Evolutionary conservation across 495 filamentous ascomycete species (phyloP), one percentile per base, ranked within the genome.

Genomic region (Penicillium bialowiezense): DNA sequence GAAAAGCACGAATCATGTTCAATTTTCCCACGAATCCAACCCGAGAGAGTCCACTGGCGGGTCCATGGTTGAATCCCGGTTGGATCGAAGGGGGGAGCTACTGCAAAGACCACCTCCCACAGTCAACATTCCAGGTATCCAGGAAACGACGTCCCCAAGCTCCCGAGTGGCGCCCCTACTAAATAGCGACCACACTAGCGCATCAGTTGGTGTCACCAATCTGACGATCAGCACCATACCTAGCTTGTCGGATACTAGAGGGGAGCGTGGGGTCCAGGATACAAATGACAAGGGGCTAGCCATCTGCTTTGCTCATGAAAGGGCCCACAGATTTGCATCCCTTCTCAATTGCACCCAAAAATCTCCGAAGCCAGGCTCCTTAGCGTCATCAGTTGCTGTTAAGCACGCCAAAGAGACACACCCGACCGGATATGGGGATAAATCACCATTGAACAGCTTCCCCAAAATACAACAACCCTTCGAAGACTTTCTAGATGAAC

Each of bases 61-160:
- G 56, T 57, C 55, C 35, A 59, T 53, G 58, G 62, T 54, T 58
- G 59, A 68, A 29, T 43, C 50, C 59, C 63, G 54, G 53, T 45
- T 51, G 47, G 63, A 68, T 41, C 46, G 47, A 60, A 68, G 64
- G 64, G 64, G 53, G 31, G 52, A 58, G 55, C 59, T 72, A 40
- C 65, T 58, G 37, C 70, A 72, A 58, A 67, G 54, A 43, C 67
- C 71, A 28, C 47, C 58, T 41, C 69, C 68, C 52, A 65, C 61
- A 18, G 67, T 67, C 52, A 72, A 59, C 70, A 73, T 74, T 74
- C 70, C 71, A 52, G 47, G 44, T 37, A 46, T 59, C 26, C 59
- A 56, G 42, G 69, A 65, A 54, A 69, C 51, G 41, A 26, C 46
- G n/a, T 29, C 60, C 47, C 18, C 50, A 28, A 60, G 62, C 41